Evolutionary conservation across 2,329 filamentous ascomycete species (phyloP), one percentile per base, ranked within the genome.

Genomic region (Remersonia thermophila): DNA sequence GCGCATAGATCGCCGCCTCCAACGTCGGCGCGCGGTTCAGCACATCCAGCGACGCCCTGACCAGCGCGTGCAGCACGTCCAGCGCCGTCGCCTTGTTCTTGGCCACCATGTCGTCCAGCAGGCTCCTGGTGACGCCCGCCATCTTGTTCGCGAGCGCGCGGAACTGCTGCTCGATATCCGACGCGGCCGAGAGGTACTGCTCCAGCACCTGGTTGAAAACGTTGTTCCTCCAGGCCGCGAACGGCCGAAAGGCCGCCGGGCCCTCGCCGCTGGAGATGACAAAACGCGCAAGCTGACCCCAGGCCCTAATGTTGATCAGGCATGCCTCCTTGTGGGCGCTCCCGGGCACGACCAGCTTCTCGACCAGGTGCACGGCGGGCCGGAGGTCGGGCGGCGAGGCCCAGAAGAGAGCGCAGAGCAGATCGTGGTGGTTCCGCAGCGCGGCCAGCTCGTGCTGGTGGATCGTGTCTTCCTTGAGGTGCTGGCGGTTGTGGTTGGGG

Each of bases 281-380:
- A 46, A 76, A 80, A 13, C 67, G 65, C 2, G 74, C 66, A 18
- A 81, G 58, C 44, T 79, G 73, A 36, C 58, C 66, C 76, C 77
- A 81, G 7, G 76, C 67, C 32, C 71, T 65, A 12, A 81, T 50
- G 41, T 71, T 80, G 45, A 80, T 77, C 20, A 76, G 55, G 46
- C 73, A 79, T 3, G 76, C 77, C 51, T 78, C 73, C 46, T 75
- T 77, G 50, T 82, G 77, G 8, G 77, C 79, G 38, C 59, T 71
- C 14, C 63, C 66, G 0, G 75, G 71, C 13, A 60, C 53, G 3
- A 82, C 72, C 2, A 82, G 61, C 36, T 70, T 63, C 51, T 77
- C 70, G 9, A 81, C 65, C 14, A 73, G 58, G 37, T 66, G 62
- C 2, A 69, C 55, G 5, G 60, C 60, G 3, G 71, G 73, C 7